These are phyloP conservation scores for Aureoboletus auriporus DNA, from an alignment of 768 basidiomycete species.

Conservation along the genomic window DNA sequence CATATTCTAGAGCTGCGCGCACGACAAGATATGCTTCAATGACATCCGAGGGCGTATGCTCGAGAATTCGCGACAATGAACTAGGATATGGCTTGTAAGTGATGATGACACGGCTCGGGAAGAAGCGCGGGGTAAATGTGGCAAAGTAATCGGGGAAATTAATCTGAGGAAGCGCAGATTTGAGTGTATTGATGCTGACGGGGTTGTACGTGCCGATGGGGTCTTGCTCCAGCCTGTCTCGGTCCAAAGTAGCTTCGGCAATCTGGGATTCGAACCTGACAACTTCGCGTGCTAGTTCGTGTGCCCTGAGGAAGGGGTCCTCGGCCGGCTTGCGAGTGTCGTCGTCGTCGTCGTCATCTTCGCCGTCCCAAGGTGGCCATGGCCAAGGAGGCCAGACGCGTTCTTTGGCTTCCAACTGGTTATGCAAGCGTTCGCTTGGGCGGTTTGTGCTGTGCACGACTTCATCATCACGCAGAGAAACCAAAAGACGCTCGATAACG, in stretches of 20 bases:
- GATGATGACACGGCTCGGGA: slow-evolving; percentile 73
- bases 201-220: slow-evolving; percentile 91
- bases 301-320: slow-evolving; percentile 43
- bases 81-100: slow-evolving; percentile 75
- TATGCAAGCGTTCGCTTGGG: slow-evolving; percentile 16
- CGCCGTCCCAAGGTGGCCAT: slow-evolving; percentile 81
- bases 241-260: slow-evolving; percentile 75
- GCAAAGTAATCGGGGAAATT: slow-evolving; percentile 85
- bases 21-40: slow-evolving; percentile 85
- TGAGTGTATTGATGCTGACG: slow-evolving; percentile 62
- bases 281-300: slow-evolving; percentile 64
- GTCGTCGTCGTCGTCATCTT: slow-evolving; percentile 46
- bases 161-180: slow-evolving; percentile 66
- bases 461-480: slow-evolving; percentile 49
- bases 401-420: slow-evolving; percentile 27
- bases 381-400: slow-evolving; percentile 75
- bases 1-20: slow-evolving; percentile 66
- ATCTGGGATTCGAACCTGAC: slow-evolving; percentile 76
- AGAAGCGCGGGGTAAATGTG: slow-evolving; percentile 73
- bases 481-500: slow-evolving; percentile 65
- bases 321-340: slow-evolving; percentile 33
- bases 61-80: slow-evolving; percentile 65
- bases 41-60: slow-evolving; percentile 60
- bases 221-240: slow-evolving; percentile 73
- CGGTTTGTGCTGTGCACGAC: slow-evolving; percentile 13